Evolutionary conservation across 2,329 filamentous ascomycete species (phyloP).

Genomic region (Aspergillus sp.): DNA sequence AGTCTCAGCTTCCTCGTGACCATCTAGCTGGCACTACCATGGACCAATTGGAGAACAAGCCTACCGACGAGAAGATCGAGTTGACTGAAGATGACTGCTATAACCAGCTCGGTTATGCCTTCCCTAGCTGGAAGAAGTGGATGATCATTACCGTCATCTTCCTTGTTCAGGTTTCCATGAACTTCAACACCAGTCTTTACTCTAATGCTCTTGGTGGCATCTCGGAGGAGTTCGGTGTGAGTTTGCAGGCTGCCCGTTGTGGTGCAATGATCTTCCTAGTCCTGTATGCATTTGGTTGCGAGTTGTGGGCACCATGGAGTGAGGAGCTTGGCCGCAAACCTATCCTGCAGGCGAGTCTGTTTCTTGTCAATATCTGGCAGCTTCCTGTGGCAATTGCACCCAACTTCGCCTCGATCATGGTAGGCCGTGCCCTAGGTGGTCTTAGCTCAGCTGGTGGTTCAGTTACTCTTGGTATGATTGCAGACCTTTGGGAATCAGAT

Average conservation of each 20-base stretch:
- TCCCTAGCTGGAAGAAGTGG: slow-evolving; percentile 66
- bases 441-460: slow-evolving; percentile 71
- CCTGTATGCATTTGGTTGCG: slow-evolving; percentile 80
- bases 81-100: slow-evolving; percentile 62
- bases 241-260: slow-evolving; percentile 65
- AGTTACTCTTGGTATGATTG: slow-evolving; percentile 73
- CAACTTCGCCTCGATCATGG: slow-evolving; percentile 70
- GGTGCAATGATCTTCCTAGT: slow-evolving; percentile 79
- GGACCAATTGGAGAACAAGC: slow-evolving; percentile 27
- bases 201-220: slow-evolving; percentile 69
- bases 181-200: slow-evolving; percentile 75
- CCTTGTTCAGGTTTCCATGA: slow-evolving; percentile 73
- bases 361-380: slow-evolving; percentile 76
- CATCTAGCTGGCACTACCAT: slow-evolving; percentile 17
- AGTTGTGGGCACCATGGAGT: slow-evolving; percentile 84
- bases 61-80: slow-evolving; percentile 28
- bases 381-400: slow-evolving; percentile 70
- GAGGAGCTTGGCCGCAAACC: slow-evolving; percentile 79
- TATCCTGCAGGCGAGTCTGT: slow-evolving; percentile 69
- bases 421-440: slow-evolving; percentile 69
- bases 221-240: slow-evolving; percentile 65
- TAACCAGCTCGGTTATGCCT: slow-evolving; percentile 64
- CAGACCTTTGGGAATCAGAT: slow-evolving; percentile 70
- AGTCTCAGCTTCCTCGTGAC: slow-evolving; percentile 17
- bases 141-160: slow-evolving; percentile 71